Evolutionary conservation across 441 rosid species (phyloP).

Genomic region (Euphorbia schlechtendalii): DNA sequence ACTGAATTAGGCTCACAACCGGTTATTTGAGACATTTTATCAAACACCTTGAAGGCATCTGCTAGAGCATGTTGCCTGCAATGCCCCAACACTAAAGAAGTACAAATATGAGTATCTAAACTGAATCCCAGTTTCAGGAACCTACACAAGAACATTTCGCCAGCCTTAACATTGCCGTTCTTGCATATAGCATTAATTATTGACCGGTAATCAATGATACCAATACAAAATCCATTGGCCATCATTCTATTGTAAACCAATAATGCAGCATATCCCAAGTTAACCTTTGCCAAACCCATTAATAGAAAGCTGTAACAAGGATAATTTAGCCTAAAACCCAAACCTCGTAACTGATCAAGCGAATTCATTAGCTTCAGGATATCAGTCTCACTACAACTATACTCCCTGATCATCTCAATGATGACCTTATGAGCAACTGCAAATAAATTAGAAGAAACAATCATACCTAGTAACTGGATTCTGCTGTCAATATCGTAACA

Average conservation of each 20-base stretch:
- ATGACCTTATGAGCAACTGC: slow-evolving; percentile 30
- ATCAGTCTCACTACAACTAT: slow-evolving; percentile 20
- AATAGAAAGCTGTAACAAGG: slow-evolving; percentile 41
- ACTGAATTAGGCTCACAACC: slow-evolving; percentile 38
- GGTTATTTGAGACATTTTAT: slow-evolving; percentile 31
- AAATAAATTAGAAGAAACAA: slow-evolving; percentile 29
- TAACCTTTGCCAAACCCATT: slow-evolving; percentile 37
- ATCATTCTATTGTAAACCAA: slow-evolving; percentile 29
- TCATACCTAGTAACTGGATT: slow-evolving; percentile 25
- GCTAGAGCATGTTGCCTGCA: slow-evolving; percentile 26
- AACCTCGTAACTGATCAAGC: slow-evolving; percentile 27
- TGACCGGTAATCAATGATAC: slow-evolving; percentile 34
- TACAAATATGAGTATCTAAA: slow-evolving; percentile 38
- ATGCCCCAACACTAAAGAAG: slow-evolving; percentile 38
- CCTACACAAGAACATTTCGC: slow-evolving; percentile 40
- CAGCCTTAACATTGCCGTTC: slow-evolving; percentile 32
- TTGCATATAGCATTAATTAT: slow-evolving; percentile 40
- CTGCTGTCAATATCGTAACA: slow-evolving; percentile 27
- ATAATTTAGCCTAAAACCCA: slow-evolving; percentile 35
- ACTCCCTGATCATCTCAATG: slow-evolving; percentile 26
- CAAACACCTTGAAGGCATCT: slow-evolving; percentile 28
- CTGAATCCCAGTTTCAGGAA: slow-evolving; percentile 36
- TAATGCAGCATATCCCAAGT: slow-evolving; percentile 31
- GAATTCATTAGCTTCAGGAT: slow-evolving; percentile 30
- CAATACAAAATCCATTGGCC: slow-evolving; percentile 35